Conservation (phyloP, 73 alveolate species). For the Symbiodinium pilosum region DNA sequence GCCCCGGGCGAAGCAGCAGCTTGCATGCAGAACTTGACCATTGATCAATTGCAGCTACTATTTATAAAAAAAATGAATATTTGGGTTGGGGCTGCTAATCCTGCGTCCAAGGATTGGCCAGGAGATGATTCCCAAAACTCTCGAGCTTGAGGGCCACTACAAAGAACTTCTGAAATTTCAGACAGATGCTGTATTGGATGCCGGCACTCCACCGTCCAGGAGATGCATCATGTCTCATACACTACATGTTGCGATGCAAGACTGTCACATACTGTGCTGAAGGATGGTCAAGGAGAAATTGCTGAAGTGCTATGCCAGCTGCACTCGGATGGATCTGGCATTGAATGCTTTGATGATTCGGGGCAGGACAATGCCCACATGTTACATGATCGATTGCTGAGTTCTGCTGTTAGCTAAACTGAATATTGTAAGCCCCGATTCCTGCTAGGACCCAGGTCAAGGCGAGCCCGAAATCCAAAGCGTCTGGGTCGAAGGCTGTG, state of each 20-base stretch:
- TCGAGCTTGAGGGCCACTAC: neutral
- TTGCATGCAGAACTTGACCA: too few species aligned
- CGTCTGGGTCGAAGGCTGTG: neutral
- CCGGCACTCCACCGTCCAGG: neutral
- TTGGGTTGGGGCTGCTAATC: neutral
- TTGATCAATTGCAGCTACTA: too few species aligned
- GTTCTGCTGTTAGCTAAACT: neutral
- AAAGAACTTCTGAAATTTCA: neutral
- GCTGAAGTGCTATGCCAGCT: neutral
- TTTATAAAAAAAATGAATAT: too few species aligned
- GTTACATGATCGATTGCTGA: neutral
- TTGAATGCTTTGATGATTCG: conserved; percentile 13
- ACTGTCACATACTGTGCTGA: neutral
- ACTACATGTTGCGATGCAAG: neutral
- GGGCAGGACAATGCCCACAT: neutral
- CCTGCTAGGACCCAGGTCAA: neutral
- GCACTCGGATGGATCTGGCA: conserved; percentile 20
- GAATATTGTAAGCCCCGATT: neutral
- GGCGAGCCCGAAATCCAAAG: neutral
- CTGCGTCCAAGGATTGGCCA: neutral
- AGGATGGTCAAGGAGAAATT: neutral
- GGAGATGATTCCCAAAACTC: neutral
- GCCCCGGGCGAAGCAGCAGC: too few species aligned
- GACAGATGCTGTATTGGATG: neutral
- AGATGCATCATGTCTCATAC: neutral